phyloP scores from a whole-genome alignment of 192 early-diverging fungal species.

The Backusella liffmaniae region DNA sequence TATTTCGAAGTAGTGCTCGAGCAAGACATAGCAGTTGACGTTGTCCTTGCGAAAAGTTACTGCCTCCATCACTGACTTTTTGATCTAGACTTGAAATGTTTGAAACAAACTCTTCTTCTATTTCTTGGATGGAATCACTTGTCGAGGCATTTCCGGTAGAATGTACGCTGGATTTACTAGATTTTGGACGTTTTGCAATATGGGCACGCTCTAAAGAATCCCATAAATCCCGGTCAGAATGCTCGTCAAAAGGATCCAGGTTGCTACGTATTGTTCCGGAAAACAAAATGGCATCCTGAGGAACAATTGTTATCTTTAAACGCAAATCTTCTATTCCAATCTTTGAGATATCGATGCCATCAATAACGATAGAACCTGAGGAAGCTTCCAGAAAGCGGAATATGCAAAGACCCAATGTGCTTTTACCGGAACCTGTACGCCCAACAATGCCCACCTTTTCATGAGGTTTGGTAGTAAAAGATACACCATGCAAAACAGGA shows the following conservation, averaged over 20 bases:
- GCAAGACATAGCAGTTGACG: slow-evolving; percentile 82
- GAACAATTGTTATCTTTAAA: slow-evolving; percentile 69
- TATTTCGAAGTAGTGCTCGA: slow-evolving; percentile 61
- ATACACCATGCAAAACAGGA: slow-evolving; percentile 29
- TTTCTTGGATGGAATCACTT: neutral
- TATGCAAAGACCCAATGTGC: slow-evolving; percentile 65
- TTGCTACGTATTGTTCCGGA: slow-evolving; percentile 72
- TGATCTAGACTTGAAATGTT: slow-evolving; percentile 38
- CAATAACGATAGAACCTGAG: slow-evolving; percentile 63
- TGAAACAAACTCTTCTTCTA: neutral
- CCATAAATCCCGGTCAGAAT: slow-evolving; percentile 49
- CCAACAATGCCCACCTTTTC: slow-evolving; percentile 91
- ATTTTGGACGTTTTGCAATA: neutral
- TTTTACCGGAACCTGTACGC: slow-evolving; percentile 75
- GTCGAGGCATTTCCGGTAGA: neutral
- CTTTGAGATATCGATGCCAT: slow-evolving; percentile 66
- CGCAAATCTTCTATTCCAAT: slow-evolving; percentile 74
- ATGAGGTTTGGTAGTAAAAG: slow-evolving; percentile 57
- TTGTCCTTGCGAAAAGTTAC: slow-evolving; percentile 82
- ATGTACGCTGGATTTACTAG: neutral
- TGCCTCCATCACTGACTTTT: slow-evolving; percentile 62
- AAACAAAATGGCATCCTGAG: slow-evolving; percentile 74
- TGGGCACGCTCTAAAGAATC: slow-evolving; percentile 26
- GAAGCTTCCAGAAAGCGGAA: slow-evolving; percentile 72
- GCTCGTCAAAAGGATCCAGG: slow-evolving; percentile 77